Evolutionary conservation across 495 filamentous ascomycete genomes (phyloP), one percentile per base, ranked within the genome.

Genomic region (Hypoxylon fragiforme): DNA sequence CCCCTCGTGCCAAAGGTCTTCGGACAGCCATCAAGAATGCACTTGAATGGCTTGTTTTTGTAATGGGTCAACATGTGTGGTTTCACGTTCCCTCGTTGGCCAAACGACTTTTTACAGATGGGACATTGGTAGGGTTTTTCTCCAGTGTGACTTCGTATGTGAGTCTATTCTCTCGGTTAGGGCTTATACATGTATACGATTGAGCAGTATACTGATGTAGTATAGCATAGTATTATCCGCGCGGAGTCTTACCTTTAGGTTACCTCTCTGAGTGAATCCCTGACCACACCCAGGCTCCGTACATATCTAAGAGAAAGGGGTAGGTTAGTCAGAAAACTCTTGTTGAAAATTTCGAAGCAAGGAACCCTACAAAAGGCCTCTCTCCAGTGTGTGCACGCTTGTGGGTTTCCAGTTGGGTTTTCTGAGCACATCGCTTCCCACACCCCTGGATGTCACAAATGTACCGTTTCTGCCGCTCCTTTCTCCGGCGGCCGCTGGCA

Each of bases 371-470:
- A 74, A 92, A 96, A 53, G 92, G 92, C 57, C 91, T 90, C 39
- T 91, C 83, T 14, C 92, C 92, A 2, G 92, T 96, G 64, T 97
- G 92, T 7, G 91, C 86, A 63, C 92, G 81, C 36, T 80, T 87
- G 63, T 97, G 92, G 30, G 95, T 97, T 52, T 95, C 90, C 30
- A 96, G 79, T 66, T 97, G 91, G 2, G 92, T 97, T 70, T 92
- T 96, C 67, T 97, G 92, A 48, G 84, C 83, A 70, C 96, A 96
- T 54, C 77, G 82, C 74, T 94, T 96, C 50, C 79, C 74, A 62
- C 92, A 97, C 11, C 84, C 81, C 9, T 84, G 79, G 24, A 91
- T 80, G 16, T 78, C 82, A 71, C 92, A 97, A 19, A 81, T 71
- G 64, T 94, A 94, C 61, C 84, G 81, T 68, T 88, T 89, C 53